Base-by-base conservation (phyloP, 768 basidiomycete species). In the Leccinellum luteum region DNA sequence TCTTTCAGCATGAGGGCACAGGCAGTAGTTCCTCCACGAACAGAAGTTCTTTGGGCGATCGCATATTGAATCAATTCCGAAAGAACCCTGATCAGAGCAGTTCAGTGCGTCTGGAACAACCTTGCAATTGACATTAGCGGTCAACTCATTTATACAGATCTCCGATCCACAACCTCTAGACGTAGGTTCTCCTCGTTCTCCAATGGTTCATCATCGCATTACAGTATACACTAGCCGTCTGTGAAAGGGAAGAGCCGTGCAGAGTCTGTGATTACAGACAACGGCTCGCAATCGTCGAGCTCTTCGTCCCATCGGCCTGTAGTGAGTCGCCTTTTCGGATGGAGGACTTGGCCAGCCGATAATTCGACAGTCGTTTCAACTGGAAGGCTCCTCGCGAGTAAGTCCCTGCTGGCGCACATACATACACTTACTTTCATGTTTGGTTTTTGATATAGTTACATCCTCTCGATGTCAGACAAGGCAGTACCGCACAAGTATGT, bases 171-270 rank as follows among this genome's bases (percentile, higher is more conserved):
- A 4, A 21, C 31, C 47, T 48, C 32, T 25, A 6, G 49, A 43
- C 12, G 65, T 67, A 58, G 21, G 60, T 49, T 34, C 27, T 6
- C 15, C 13, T 49, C 5, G 5, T 44, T 38, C 9, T 43, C 3
- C 13, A 38, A 12, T 45, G 32, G 17, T 3, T 34, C 15, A 21
- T 14, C 3, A 1, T 45, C 21, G 2, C n/a, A 32, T 6, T 7
- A 48, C 17, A 8, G 10, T 41, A 48, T 51, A n/a, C 13, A 3
- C 23, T 34, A 68, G 63, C 31, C 54, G 1, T 47, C 58, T 38
- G 23, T 19, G 15, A 52, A 28, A 32, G 55, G 17, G 34, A 58
- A 58, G 19, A 44, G 31, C 9, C 9, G 9, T 28, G 14, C 48
- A 4, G 49, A 45, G 8, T 53, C 49, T 17, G 19, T 43, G 5